Evolutionary conservation across 352 stramenopile species (phyloP).

Genomic region (Chrysophaeum taylorii): DNA sequence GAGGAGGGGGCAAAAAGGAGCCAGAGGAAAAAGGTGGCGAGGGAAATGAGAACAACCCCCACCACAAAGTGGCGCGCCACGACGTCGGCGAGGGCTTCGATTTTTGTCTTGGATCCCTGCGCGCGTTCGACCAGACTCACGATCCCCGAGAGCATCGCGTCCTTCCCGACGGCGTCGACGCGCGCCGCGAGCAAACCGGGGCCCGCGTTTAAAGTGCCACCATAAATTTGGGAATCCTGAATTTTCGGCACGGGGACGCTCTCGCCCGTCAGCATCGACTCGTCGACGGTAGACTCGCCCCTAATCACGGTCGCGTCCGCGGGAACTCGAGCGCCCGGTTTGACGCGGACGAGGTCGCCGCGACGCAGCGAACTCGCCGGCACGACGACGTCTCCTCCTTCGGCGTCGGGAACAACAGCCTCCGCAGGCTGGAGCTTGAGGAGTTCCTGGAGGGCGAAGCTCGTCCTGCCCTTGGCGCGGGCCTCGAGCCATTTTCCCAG

Average conservation of each 20-base stretch:
- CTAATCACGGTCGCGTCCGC: slow-evolving; percentile 78
- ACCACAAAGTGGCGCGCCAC: neutral
- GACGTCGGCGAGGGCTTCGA: neutral
- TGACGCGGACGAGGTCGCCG: slow-evolving; percentile 81
- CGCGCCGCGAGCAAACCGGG: too few relatives aligned
- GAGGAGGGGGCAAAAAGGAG: neutral
- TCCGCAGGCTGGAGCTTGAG: slow-evolving; percentile 87
- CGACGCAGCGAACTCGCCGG: slow-evolving; percentile 71
- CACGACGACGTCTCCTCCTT: slow-evolving; percentile 48
- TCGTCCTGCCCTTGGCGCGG: slow-evolving; percentile 78
- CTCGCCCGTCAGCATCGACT: slow-evolving; percentile 94
- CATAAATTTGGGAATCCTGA: slow-evolving; percentile 68
- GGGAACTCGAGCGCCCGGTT: slow-evolving; percentile 76
- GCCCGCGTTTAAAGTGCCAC: slow-evolving; percentile 83
- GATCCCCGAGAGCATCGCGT: neutral
- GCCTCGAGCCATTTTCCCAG: slow-evolving; percentile 92
- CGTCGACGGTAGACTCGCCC: slow-evolving; percentile 75
- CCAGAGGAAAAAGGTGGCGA: neutral
- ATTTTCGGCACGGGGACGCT: slow-evolving; percentile 82
- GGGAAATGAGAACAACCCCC: neutral
- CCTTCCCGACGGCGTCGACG: slow-evolving; percentile 65
- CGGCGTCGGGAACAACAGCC: slow-evolving; percentile 54
- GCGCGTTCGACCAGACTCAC: neutral
- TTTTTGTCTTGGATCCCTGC: neutral
- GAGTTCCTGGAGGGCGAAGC: slow-evolving; percentile 82